These are phyloP conservation scores for Paraphaeosphaeria sporulosa DNA, from an alignment of 2,329 filamentous ascomycete species.

Conservation along the genomic window DNA sequence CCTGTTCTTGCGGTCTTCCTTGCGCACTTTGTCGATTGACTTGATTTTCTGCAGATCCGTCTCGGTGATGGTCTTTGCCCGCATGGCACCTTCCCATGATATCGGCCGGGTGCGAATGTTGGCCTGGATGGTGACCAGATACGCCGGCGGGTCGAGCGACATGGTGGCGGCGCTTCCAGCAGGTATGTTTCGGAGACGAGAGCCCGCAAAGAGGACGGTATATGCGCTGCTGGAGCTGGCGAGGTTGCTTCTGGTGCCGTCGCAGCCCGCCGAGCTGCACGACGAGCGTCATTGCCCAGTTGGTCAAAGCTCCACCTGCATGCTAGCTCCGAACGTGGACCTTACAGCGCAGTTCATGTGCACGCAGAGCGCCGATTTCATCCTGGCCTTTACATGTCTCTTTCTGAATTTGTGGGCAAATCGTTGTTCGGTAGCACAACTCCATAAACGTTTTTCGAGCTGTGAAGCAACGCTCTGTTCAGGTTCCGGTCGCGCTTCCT, in stretches of 20 bases:
- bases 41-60: constrained; percentile 95
- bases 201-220: constrained; percentile 4
- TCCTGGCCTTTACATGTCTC: background rate
- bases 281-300: constrained; percentile 28
- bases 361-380: background rate
- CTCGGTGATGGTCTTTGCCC: constrained; percentile 92
- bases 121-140: constrained; percentile 87
- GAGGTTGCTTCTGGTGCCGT: constrained; percentile 38
- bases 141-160: constrained; percentile 91
- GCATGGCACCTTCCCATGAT: constrained; percentile 95
- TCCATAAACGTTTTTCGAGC: background rate
- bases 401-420: background rate
- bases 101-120: constrained; percentile 96
- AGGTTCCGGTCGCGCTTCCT: constrained; percentile 9
- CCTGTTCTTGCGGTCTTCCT: constrained; percentile 84
- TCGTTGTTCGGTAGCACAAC: no score
- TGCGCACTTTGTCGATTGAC: constrained; percentile 94
- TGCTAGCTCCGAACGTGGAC: background rate
- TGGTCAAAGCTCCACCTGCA: constrained; percentile 26
- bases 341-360: background rate
- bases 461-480: background rate
- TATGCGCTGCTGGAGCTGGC: constrained; percentile 5
- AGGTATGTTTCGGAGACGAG: background rate
- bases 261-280: constrained; percentile 42
- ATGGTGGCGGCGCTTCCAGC: constrained; percentile 58